These are phyloP conservation scores for Aurantiochytrium sp. DNA, from an alignment of 108 stramenopile genomes.

Conservation along the genomic window DNA sequence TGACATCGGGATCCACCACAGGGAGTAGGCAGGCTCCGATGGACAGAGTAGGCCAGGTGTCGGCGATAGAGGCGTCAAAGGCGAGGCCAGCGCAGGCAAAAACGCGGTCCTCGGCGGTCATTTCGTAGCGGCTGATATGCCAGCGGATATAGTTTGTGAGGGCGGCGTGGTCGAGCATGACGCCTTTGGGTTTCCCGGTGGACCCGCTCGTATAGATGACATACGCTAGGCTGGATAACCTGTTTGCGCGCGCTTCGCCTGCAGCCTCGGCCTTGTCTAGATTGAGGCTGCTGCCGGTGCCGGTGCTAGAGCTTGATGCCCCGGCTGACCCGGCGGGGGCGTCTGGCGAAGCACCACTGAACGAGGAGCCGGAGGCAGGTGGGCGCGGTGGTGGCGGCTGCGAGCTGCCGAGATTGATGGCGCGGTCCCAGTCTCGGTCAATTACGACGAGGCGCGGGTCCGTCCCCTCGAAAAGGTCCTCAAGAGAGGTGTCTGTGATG, in stretches of 20 bases:
- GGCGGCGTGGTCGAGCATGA: neutral
- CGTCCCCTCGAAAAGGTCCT: neutral
- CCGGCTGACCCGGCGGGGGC: no score
- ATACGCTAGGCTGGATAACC: neutral
- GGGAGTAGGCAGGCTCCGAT: neutral
- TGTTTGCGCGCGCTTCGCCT: no score
- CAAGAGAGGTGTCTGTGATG: neutral
- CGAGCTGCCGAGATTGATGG: neutral
- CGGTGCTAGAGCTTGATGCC: no score
- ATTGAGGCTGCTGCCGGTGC: no score
- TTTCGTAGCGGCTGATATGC: neutral
- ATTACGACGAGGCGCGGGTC: neutral
- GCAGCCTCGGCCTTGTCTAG: no score
- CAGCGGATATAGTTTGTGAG: neutral
- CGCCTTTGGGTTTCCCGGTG: conserved; percentile 29
- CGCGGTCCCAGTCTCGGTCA: conserved; percentile 9
- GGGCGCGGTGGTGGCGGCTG: neutral
- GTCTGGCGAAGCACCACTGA: no score
- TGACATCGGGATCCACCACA: neutral
- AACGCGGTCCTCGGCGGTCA: neutral
- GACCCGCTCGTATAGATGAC: conserved; percentile 14
- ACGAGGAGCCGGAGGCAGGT: no score
- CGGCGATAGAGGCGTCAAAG: conserved; percentile 6
- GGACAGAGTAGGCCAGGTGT: conserved; percentile 8
- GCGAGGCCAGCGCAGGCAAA: conserved; percentile 15